Base-by-base conservation (phyloP, 331 rosid genomes). In the Rhamnella rubrinervis region DNA sequence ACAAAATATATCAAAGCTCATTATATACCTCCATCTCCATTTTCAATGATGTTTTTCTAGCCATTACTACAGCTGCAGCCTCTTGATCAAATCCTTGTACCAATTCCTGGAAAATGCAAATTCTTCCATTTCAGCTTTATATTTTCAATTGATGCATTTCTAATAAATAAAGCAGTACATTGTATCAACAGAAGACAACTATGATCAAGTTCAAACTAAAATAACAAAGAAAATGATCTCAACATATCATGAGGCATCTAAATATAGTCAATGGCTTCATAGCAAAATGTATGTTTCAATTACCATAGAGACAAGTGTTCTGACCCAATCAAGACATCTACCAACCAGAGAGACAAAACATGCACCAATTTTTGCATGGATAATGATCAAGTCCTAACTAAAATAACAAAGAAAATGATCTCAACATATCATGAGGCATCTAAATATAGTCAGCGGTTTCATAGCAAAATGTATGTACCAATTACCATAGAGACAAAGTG, bases 61-160 rank as follows among this genome's bases (percentile, higher is more conserved):
- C 95, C 95, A 93, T 83, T 63, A 93, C 97, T 63, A 93, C 97
- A 51, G 95, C 96, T 71, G 97, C 97, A 60, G 96, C 86, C 85
- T 93, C 97, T 72, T 93, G 98, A 78, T 93, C 97, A 87, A 93
- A 93, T 58, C 97, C 95, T 85, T 85, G 95, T 68, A 88, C 85
- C 85, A 90, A 67, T 84, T 90, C 97, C 96, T 90, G 82, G 39
- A 78, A 7, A 65, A 58, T 46, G 59, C 31, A 79, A 72, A 28
- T 63, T 15, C 26, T 50, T 53, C 52, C 41, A 37, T 47, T 13
- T 77, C 67, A 71, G 71, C 51, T 35, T 52, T 40, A 57, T 50
- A 19, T 59, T 15, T 44, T 40, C 63, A 20, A 26, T 19, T 41
- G 41, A 75, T 53, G 62, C n/a, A 49, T 31, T 31, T 51, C 14